Conservation (phyloP, 2,329 filamentous ascomycete species). For the Penicillium decumbens region DNA sequence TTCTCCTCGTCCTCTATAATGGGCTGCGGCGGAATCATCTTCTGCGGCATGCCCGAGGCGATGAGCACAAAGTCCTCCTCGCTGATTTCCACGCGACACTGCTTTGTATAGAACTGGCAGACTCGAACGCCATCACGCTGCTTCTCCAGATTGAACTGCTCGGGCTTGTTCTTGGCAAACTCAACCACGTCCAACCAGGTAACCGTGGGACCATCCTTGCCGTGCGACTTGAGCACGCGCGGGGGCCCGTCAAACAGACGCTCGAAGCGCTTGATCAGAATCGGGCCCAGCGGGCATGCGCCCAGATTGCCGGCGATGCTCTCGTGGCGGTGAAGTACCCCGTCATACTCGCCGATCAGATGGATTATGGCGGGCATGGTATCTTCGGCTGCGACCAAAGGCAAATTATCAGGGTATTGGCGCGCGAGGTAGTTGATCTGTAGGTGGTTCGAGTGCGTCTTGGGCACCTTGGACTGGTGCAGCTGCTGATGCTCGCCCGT, state of each 20-base stretch:
- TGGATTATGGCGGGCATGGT: constrained; percentile 68
- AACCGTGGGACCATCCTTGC: constrained; percentile 58
- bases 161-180: constrained; percentile 74
- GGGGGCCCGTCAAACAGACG: constrained; percentile 79
- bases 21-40: constrained; percentile 73
- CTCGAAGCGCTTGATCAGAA: constrained; percentile 80
- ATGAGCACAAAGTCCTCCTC: constrained; percentile 86
- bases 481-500: constrained; percentile 38
- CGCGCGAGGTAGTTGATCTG: constrained; percentile 66
- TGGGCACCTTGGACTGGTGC: constrained; percentile 49
- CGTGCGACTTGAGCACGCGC: constrained; percentile 58
- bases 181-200: constrained; percentile 83
- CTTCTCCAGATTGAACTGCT: constrained; percentile 69
- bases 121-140: constrained; percentile 64
- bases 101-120: constrained; percentile 78
- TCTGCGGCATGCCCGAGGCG: constrained; percentile 74
- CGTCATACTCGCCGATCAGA: constrained; percentile 76
- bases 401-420: constrained; percentile 58
- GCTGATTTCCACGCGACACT: constrained; percentile 74
- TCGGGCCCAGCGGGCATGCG: constrained; percentile 74
- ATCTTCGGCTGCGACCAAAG: constrained; percentile 61
- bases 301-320: constrained; percentile 81
- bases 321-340: constrained; percentile 77
- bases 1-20: constrained; percentile 82
- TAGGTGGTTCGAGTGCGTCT: constrained; percentile 55